These are phyloP conservation scores for Paracamarosporium sp. DNA, from an alignment of 2,329 filamentous ascomycete species.

Conservation along the genomic window DNA sequence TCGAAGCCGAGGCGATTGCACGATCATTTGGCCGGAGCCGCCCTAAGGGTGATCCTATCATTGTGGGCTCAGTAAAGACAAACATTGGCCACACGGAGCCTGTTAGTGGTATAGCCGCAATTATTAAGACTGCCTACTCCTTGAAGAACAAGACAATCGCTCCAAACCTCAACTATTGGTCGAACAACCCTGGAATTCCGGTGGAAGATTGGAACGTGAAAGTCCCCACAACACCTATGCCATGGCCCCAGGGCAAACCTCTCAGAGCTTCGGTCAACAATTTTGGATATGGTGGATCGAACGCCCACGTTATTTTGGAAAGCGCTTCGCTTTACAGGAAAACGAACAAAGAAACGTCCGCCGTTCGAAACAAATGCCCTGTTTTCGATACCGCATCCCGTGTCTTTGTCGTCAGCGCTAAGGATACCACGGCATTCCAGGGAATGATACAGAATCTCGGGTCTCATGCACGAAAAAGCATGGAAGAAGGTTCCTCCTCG, in stretches of 20 bases:
- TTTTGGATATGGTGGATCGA: neutral
- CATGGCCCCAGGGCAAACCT: neutral
- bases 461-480: no score
- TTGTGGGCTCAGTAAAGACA: neutral
- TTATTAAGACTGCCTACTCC: slow-evolving; percentile 45
- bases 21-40: neutral
- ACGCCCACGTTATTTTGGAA: neutral
- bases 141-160: slow-evolving; percentile 38
- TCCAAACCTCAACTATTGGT: slow-evolving; percentile 37
- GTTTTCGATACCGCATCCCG: no score
- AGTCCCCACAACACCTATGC: neutral
- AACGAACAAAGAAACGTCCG: no score
- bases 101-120: slow-evolving; percentile 38
- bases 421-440: no score
- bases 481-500: no score
- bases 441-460: no score
- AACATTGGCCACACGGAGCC: slow-evolving; percentile 31
- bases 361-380: no score
- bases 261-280: no score
- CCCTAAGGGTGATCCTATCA: neutral
- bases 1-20: slow-evolving; percentile 24
- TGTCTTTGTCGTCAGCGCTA: no score
- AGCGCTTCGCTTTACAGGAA: no score
- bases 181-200: slow-evolving; percentile 24
- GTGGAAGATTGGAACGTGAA: neutral